A percentile compares a stretch with the other conserved stretches of the same genome.
phyloP scores from a whole-genome alignment of 2,329 filamentous ascomycete genomes.

The Beauveria bassiana region DNA sequence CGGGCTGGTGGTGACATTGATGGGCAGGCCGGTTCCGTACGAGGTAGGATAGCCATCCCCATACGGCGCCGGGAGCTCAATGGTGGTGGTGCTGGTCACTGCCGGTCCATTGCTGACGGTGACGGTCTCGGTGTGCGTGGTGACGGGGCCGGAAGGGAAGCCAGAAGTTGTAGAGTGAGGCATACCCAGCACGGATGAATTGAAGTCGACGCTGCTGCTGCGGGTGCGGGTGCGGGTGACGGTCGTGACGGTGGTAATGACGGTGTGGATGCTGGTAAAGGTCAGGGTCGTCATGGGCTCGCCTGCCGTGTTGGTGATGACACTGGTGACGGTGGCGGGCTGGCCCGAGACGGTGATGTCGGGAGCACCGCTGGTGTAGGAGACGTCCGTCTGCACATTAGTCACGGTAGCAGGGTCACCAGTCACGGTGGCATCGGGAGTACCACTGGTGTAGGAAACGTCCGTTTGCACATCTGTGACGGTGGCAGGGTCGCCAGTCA shows the following conservation, averaged over 20 bases:
- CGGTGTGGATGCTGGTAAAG: conserved; percentile 20
- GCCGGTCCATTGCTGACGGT: conserved; percentile 24
- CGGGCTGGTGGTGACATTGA: conserved; percentile 22
- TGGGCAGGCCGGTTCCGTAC: conserved; percentile 19
- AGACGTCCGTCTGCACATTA: background rate
- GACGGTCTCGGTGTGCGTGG: conserved; percentile 24
- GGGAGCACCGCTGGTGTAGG: conserved; percentile 4
- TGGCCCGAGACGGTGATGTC: conserved; percentile 21
- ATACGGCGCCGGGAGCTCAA: conserved; percentile 20
- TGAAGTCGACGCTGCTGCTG: conserved; percentile 13
- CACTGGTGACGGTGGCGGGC: conserved; percentile 24
- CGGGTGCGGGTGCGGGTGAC: conserved; percentile 15
- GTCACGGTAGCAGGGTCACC: background rate
- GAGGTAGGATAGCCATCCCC: background rate
- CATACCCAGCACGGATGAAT: conserved; percentile 10
- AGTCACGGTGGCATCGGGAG: conserved; percentile 25
- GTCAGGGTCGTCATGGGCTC: conserved; percentile 18
- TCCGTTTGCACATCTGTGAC: conserved; percentile 20
- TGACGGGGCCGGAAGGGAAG: conserved; percentile 6
- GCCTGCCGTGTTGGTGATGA: conserved; percentile 15
- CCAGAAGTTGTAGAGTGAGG: background rate
- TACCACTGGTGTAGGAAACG: conserved; percentile 20
- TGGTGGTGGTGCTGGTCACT: conserved; percentile 24
- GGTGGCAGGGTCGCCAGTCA: conserved; percentile 17
- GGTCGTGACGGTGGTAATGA: conserved; percentile 20